phyloP scores from a whole-genome alignment of 2,329 filamentous ascomycete genomes.

The Neonectria ditissima region DNA sequence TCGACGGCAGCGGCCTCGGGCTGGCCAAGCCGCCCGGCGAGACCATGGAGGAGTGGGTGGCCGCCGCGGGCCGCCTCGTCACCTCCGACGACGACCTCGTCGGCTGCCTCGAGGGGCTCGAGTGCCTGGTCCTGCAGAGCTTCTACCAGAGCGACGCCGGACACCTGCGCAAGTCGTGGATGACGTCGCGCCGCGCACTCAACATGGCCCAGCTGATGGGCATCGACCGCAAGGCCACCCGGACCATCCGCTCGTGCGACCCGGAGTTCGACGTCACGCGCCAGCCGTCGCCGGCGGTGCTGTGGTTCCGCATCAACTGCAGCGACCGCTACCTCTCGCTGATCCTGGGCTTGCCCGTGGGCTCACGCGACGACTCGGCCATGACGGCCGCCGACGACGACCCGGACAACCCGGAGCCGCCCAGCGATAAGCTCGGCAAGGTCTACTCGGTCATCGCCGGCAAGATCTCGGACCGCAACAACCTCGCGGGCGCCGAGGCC shows the following conservation, averaged over 20 bases:
- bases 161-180: constrained; percentile 66
- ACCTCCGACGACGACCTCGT: constrained; percentile 64
- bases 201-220: constrained; percentile 65
- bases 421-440: constrained; percentile 59
- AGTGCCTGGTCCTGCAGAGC: constrained; percentile 62
- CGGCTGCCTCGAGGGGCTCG: constrained; percentile 64
- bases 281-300: constrained; percentile 37
- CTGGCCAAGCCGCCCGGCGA: constrained; percentile 32
- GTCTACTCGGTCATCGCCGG: constrained; percentile 56
- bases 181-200: constrained; percentile 62
- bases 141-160: constrained; percentile 65
- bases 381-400: constrained; percentile 50
- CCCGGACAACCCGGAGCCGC: constrained; percentile 47
- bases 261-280: constrained; percentile 48
- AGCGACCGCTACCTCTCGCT: constrained; percentile 64
- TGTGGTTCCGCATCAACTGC: constrained; percentile 64
- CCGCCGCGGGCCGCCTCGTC: constrained; percentile 53
- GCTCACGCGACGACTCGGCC: constrained; percentile 52
- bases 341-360: constrained; percentile 62
- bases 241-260: constrained; percentile 54
- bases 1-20: constrained; percentile 44
- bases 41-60: constrained; percentile 47
- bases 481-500: constrained; percentile 49
- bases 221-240: constrained; percentile 51
- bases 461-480: constrained; percentile 62